These are phyloP conservation scores for Diplodia mutila DNA, from an alignment of 2,329 filamentous ascomycete species.

Conservation along the genomic window DNA sequence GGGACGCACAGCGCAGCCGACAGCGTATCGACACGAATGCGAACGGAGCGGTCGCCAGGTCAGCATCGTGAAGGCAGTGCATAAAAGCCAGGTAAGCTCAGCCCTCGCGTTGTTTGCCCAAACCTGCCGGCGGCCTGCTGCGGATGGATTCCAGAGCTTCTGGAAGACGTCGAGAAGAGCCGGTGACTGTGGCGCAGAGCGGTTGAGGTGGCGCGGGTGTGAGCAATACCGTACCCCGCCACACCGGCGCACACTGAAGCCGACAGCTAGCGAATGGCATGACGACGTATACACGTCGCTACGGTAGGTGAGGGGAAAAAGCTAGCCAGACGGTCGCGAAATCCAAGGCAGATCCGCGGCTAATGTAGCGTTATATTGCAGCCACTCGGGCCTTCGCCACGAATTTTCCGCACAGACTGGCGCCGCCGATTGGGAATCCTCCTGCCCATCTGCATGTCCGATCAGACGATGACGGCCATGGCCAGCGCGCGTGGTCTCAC, in stretches of 20 bases:
- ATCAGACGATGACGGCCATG: neutral
- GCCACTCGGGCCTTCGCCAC: neutral
- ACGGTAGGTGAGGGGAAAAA: neutral
- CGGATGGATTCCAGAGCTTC: neutral
- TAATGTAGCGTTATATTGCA: constrained; percentile 6
- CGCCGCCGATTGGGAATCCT: constrained; percentile 6
- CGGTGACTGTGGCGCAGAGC: neutral
- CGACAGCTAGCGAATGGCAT: neutral
- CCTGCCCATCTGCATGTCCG: constrained; percentile 19
- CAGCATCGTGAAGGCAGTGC: neutral
- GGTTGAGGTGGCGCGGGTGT: neutral
- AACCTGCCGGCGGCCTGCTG: neutral
- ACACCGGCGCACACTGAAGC: neutral
- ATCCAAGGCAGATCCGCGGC: neutral
- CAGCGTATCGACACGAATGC: constrained; percentile 7
- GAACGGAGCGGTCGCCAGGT: neutral
- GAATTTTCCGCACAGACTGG: constrained; percentile 9
- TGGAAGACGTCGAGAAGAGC: constrained; percentile 10
- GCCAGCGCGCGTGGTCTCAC: neutral
- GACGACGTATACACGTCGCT: neutral
- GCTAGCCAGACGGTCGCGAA: neutral
- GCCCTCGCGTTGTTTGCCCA: neutral
- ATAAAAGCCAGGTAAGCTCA: neutral
- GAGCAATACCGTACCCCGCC: neutral
- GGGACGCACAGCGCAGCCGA: constrained; percentile 4